These are phyloP conservation scores for Malus hybrid DNA, from an alignment of 331 rosid species.

Conservation along the genomic window DNA sequence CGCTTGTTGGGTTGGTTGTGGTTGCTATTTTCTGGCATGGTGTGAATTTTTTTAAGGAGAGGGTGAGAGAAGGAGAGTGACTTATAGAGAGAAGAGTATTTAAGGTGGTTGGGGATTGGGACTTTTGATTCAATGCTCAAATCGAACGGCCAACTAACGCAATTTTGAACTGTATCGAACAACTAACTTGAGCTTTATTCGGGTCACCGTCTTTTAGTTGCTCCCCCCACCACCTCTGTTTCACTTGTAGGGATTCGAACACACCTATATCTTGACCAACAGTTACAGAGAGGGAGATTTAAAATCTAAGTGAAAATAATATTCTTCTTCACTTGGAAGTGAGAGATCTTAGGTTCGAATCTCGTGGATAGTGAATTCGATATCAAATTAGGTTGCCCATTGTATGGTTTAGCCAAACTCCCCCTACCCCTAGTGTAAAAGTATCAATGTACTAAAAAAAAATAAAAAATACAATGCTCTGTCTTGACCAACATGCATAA, in stretches of 20 bases:
- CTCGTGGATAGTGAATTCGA: fast-evolving
- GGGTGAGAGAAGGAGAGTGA: not conserved
- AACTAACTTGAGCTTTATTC: not conserved
- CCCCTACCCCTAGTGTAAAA: too few relatives aligned
- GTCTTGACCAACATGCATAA: not conserved
- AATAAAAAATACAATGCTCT: too few relatives aligned
- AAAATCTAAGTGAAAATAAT: too few relatives aligned
- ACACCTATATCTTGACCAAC: not conserved
- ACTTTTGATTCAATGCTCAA: not conserved
- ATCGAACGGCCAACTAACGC: not conserved
- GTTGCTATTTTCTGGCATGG: not conserved
- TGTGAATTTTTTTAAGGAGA: not conserved
- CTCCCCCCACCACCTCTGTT: not conserved
- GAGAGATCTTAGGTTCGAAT: too few relatives aligned
- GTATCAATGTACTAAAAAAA: too few relatives aligned
- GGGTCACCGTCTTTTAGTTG: not conserved
- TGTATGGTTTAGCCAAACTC: too few relatives aligned
- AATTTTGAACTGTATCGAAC: not conserved
- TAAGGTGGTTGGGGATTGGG: not conserved
- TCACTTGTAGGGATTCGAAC: too few relatives aligned
- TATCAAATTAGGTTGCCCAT: too few relatives aligned
- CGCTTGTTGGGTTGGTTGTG: not conserved
- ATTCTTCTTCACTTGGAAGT: too few relatives aligned
- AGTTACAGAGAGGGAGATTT: not conserved
- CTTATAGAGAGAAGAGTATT: not conserved